Percentiles rank a stretch among this genome's conserved stretches.
Conservation (phyloP, 371 early-diverging fungal genomes). For the Entomophthora muscae region DNA sequence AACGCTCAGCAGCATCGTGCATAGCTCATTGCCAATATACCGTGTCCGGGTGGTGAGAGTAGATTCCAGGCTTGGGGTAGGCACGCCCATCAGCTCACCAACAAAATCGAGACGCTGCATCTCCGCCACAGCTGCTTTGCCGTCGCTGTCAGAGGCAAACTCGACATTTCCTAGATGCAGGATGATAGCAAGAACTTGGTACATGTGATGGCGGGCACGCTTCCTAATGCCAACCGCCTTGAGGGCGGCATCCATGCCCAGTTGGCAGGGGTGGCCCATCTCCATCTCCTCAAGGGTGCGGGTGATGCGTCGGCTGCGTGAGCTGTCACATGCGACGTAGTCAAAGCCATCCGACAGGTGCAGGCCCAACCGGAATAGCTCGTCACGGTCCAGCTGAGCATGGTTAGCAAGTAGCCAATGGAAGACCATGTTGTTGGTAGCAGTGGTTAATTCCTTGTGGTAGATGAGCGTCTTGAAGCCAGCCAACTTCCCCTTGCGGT, state of each 20-base stretch:
- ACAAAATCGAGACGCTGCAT: conserved; percentile 44
- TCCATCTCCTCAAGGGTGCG: conserved; percentile 24
- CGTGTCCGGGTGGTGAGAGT: conserved; percentile 38
- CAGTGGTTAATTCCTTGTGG: background rate
- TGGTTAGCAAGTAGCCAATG: conserved; percentile 54
- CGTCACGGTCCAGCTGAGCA: conserved; percentile 19
- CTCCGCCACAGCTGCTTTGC: conserved; percentile 40
- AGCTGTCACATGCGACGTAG: conserved; percentile 12
- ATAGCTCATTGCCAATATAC: conserved; percentile 58
- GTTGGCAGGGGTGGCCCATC: conserved; percentile 41
- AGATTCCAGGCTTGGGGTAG: conserved; percentile 39
- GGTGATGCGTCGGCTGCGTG: conserved; percentile 20
- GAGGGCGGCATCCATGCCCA: conserved; percentile 52
- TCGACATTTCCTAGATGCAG: conserved; percentile 62
- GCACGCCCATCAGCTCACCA: conserved; percentile 65
- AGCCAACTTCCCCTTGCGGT: conserved; percentile 60
- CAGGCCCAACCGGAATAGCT: conserved; percentile 1
- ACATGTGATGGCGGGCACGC: conserved; percentile 42
- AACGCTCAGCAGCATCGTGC: conserved; percentile 65
- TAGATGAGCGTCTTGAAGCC: conserved; percentile 55
- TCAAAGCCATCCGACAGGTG: conserved; percentile 11
- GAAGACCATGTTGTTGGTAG: conserved; percentile 45
- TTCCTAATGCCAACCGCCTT: conserved; percentile 58
- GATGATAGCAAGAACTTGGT: conserved; percentile 53
- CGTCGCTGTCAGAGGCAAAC: conserved; percentile 38